These are phyloP conservation scores for Torulaspora delbrueckii DNA, from an alignment of 805 yeast species.

Conservation along the genomic window DNA sequence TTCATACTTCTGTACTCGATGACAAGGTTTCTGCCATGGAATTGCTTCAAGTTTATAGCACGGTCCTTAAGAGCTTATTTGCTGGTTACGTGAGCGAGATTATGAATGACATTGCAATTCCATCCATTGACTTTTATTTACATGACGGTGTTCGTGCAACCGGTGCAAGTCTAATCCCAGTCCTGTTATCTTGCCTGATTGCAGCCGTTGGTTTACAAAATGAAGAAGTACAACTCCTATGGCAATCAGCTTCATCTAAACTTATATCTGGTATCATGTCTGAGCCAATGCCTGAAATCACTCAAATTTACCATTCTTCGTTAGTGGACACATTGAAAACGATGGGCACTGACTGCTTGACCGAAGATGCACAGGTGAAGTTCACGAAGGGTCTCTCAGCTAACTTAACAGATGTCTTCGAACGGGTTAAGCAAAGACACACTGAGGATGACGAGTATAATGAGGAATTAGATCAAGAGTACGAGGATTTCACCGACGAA, in stretches of 20 bases:
- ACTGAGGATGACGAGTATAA: constrained; percentile 78
- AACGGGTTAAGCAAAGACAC: constrained; percentile 68
- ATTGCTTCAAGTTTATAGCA: constrained; percentile 75
- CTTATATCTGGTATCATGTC: constrained; percentile 60
- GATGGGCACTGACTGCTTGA: constrained; percentile 61
- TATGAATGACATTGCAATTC: constrained; percentile 72
- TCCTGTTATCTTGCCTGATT: constrained; percentile 60
- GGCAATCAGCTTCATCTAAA: constrained; percentile 66
- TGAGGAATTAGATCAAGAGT: constrained; percentile 82
- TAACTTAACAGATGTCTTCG: constrained; percentile 62
- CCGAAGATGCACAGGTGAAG: constrained; percentile 48
- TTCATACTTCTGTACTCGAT: constrained; percentile 89
- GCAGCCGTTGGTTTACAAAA: constrained; percentile 47
- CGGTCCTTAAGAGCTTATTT: constrained; percentile 74
- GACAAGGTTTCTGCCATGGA: constrained; percentile 94
- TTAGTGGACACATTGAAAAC: constrained; percentile 60
- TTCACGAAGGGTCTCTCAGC: constrained; percentile 57
- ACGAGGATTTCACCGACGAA: constrained; percentile 80
- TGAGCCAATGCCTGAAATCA: constrained; percentile 80
- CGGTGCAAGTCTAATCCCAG: constrained; percentile 82
- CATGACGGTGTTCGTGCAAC: constrained; percentile 92
- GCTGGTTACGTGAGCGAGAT: constrained; percentile 78
- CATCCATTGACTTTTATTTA: constrained; percentile 83
- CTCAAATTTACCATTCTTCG: constrained; percentile 72
- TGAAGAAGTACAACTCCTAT: constrained; percentile 57